Conservation (phyloP, 768 basidiomycete species). For the Candolleomyces eurysporus region DNA sequence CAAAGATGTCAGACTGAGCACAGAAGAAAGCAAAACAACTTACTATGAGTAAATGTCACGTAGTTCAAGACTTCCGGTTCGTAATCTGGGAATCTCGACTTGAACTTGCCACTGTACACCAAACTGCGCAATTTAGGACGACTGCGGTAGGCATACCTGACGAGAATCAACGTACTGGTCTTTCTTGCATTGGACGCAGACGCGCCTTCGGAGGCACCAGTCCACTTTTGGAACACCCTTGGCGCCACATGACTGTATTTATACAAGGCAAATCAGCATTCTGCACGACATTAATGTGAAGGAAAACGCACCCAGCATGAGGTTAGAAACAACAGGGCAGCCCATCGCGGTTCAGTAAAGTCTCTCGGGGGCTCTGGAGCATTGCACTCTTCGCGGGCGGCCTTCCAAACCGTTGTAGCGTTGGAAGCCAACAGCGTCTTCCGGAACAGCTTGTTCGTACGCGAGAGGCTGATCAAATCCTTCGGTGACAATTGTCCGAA, state of each 20-base stretch:
- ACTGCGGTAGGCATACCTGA: not conserved
- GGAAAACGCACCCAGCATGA: not conserved
- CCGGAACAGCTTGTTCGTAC: not conserved
- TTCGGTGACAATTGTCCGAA: not conserved
- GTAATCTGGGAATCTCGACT: slow-evolving; percentile 22
- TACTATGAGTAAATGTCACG: slow-evolving; percentile 30
- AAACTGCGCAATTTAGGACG: slow-evolving; percentile 18
- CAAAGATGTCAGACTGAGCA: too few species aligned
- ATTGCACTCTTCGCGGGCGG: not conserved
- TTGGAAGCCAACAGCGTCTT: not conserved
- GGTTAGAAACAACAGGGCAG: not conserved
- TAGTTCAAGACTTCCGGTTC: slow-evolving; percentile 24
- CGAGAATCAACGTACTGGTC: slow-evolving; percentile 17
- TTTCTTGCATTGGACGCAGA: slow-evolving; percentile 26
- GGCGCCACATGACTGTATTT: slow-evolving; percentile 16
- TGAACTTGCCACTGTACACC: slow-evolving; percentile 22
- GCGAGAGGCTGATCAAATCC: slow-evolving; percentile 1
- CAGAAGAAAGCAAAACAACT: not conserved
- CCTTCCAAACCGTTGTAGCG: not conserved
- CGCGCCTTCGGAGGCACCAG: slow-evolving; percentile 22
- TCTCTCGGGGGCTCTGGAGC: not conserved
- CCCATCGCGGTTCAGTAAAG: not conserved
- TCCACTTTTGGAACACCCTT: slow-evolving; percentile 19
- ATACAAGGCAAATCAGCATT: too few species aligned
- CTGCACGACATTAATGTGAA: not conserved